Conservation (phyloP, 176 grass and related monocot species). For the Cenchrus americanus region DNA sequence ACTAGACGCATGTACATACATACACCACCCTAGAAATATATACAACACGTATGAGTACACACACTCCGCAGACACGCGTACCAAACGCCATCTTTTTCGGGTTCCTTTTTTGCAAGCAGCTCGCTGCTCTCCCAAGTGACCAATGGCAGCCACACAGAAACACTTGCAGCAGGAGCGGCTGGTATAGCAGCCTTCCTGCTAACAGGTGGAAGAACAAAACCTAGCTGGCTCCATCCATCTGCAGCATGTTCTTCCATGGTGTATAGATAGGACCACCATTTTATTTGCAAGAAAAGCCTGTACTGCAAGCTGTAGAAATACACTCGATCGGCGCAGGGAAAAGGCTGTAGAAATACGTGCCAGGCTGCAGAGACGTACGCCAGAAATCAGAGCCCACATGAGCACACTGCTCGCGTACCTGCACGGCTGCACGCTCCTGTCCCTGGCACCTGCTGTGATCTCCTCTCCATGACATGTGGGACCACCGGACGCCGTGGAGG, state of each 20-base stretch:
- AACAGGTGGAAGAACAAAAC: constrained; percentile 4
- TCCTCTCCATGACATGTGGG: neutral
- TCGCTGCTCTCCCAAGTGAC: constrained; percentile 59
- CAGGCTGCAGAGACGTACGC: constrained; percentile 18
- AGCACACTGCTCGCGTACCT: neutral
- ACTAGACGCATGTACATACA: neutral
- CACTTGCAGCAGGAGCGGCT: constrained; percentile 26
- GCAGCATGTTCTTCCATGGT: constrained; percentile 11
- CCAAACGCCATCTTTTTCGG: constrained; percentile 9
- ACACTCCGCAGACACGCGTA: neutral
- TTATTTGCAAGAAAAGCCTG: neutral
- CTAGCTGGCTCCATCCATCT: constrained; percentile 37
- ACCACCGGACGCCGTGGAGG: neutral
- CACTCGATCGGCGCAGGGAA: neutral
- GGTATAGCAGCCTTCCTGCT: constrained; percentile 15
- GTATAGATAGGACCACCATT: neutral
- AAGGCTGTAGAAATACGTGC: constrained; percentile 41
- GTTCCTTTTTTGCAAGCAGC: neutral
- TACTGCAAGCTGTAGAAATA: neutral
- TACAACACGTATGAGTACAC: neutral
- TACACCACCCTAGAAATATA: neutral
- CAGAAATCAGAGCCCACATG: constrained; percentile 45
- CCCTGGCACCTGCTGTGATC: neutral
- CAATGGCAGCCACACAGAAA: constrained; percentile 48
- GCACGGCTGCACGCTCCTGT: neutral